phyloP scores from a whole-genome alignment of 768 basidiomycete species.

The Mycena metata region DNA sequence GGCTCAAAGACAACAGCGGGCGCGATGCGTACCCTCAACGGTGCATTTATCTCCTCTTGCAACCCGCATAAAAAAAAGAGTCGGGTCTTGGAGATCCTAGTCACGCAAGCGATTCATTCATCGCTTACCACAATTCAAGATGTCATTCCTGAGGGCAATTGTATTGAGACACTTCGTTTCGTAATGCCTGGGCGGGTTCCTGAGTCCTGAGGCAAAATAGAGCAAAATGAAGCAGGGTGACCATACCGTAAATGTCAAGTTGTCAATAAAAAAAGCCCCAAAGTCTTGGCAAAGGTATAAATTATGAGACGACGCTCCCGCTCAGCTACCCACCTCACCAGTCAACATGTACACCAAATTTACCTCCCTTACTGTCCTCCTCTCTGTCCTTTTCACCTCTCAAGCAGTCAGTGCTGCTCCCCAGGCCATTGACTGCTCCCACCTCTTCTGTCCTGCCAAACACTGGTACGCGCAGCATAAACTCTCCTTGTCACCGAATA shows the following conservation, averaged over 20 bases:
- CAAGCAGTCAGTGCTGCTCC: slow-evolving; percentile 26
- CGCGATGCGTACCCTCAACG: too few relatives aligned
- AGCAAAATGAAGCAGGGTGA: slow-evolving; percentile 21
- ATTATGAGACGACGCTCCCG: slow-evolving; percentile 23
- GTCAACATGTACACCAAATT: slow-evolving; percentile 24
- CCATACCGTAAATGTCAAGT: slow-evolving; percentile 27
- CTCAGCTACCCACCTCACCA: slow-evolving; percentile 22
- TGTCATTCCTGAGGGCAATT: slow-evolving; percentile 10
- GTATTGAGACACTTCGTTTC: slow-evolving; percentile 25
- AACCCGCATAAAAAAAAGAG: too few relatives aligned
- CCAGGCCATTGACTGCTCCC: slow-evolving; percentile 22
- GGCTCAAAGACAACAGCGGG: slow-evolving; percentile 19
- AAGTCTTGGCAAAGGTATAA: slow-evolving; percentile 17
- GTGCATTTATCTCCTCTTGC: too few relatives aligned
- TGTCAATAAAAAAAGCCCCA: slow-evolving; percentile 24
- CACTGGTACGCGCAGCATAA: slow-evolving; percentile 25
- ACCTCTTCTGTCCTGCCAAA: slow-evolving; percentile 25
- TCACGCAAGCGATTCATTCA: slow-evolving; percentile 20
- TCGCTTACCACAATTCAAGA: slow-evolving; percentile 14
- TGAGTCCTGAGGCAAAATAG: slow-evolving; percentile 25
- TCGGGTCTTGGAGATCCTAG: slow-evolving; percentile 13
- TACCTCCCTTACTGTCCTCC: too few relatives aligned
- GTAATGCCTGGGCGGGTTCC: slow-evolving; percentile 30
- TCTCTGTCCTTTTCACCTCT: slow-evolving; percentile 27
- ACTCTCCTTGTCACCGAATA: slow-evolving; percentile 23